phyloP scores from a whole-genome alignment of 805 yeast genomes.

The Schwanniomyces polymorphus region DNA sequence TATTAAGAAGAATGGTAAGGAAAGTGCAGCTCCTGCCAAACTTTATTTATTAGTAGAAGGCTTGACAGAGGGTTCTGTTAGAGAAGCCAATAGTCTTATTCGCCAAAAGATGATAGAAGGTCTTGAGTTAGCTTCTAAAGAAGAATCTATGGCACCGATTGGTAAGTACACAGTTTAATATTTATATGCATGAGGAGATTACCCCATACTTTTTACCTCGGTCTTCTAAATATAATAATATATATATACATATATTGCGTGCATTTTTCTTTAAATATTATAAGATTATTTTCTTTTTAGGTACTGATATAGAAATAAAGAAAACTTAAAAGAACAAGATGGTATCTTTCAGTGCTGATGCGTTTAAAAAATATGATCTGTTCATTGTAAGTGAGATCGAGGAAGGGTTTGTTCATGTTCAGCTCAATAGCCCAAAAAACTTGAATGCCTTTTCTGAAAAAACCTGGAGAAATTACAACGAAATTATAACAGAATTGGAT shows the following conservation, averaged over 20 bases:
- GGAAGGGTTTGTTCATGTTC: conserved; percentile 54
- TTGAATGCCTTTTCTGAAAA: conserved; percentile 58
- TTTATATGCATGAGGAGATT: neutral
- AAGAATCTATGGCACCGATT: conserved; percentile 40
- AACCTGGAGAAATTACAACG: conserved; percentile 59
- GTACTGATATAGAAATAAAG: too few species aligned
- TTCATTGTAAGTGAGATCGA: conserved; percentile 43
- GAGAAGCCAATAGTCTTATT: conserved; percentile 57
- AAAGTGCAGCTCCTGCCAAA: conserved; percentile 62
- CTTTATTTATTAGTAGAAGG: conserved; percentile 80
- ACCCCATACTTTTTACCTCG: conserved; percentile 4
- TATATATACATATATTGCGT: too few species aligned
- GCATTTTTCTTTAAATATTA: neutral
- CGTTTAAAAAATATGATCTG: conserved; percentile 23
- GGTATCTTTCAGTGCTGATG: conserved; percentile 13
- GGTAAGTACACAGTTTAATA: conserved; percentile 51
- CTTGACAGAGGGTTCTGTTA: conserved; percentile 55
- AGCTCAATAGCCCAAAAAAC: conserved; percentile 59
- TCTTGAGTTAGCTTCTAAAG: conserved; percentile 47
- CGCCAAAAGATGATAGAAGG: conserved; percentile 58
- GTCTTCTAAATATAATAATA: neutral
- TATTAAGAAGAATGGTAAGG: conserved; percentile 45
- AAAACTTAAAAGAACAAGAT: neutral
- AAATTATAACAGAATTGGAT: conserved; percentile 47
- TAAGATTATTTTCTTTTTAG: neutral